A percentile compares a stretch with the other conserved stretches of the same genome.
Evolutionary conservation across 352 stramenopile species (phyloP).

Genomic region (Globisporangium viniferum): DNA sequence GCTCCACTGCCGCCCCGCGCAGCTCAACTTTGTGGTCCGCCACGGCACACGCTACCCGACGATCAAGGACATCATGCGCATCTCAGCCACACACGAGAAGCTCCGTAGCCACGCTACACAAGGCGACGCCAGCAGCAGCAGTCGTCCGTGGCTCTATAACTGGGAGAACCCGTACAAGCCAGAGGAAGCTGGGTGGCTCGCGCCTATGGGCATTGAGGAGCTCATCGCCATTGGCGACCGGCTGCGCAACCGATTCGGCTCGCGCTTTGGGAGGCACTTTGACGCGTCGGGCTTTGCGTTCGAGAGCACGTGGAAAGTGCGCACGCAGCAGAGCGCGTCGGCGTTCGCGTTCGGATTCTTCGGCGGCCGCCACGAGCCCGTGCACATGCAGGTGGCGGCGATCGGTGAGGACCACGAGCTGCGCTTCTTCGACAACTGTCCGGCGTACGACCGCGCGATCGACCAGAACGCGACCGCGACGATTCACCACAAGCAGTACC

Average conservation of each 20-base stretch:
- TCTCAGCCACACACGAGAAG: constrained; percentile 35
- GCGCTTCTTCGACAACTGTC: constrained; percentile 85
- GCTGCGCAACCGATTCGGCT: constrained; percentile 47
- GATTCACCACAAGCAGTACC: constrained; percentile 54
- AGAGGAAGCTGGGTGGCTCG: constrained; percentile 48
- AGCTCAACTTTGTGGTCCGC: constrained; percentile 77
- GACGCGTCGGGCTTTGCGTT: constrained; percentile 44
- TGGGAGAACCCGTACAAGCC: constrained; percentile 58
- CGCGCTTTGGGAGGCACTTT: constrained; percentile 23
- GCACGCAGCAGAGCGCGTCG: constrained; percentile 72
- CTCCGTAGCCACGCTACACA: constrained; percentile 16
- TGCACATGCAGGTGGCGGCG: constrained; percentile 48
- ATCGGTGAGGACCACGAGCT: constrained; percentile 60
- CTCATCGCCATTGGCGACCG: constrained; percentile 56
- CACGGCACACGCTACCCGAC: constrained; percentile 80
- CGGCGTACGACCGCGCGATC: constrained; percentile 49
- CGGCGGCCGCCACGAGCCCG: constrained; percentile 39
- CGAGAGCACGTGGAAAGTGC: constrained; percentile 80
- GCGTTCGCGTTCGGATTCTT: constrained; percentile 80
- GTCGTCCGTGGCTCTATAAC: constrained; percentile 28
- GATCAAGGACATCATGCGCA: constrained; percentile 71
- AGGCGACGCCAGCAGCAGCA: neutral
- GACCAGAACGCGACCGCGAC: constrained; percentile 63
- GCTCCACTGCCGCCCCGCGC: constrained; percentile 39
- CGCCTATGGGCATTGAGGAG: constrained; percentile 50